Base-by-base conservation (phyloP, 345 rosid species). In the Moricandia moricandioides region DNA sequence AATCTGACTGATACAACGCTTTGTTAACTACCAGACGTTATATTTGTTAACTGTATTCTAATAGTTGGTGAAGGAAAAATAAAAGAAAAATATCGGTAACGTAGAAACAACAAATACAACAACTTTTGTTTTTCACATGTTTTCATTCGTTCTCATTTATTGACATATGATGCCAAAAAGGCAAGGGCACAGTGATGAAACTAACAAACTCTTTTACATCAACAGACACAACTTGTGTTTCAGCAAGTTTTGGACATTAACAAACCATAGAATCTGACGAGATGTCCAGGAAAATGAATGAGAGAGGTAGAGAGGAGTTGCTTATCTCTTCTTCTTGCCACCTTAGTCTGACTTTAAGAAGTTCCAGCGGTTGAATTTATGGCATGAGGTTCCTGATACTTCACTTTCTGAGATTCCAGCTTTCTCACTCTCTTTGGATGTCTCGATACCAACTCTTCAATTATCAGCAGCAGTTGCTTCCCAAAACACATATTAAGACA, bases 351-450 rank as follows among this genome's bases (percentile, higher is more conserved):
- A 82, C 82, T 92, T 89, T 63, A 79, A 55, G 79, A 74, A 73
- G 58, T 63, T 16, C 72, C 72, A 4, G 87, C 55, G 24, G 75
- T 67, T 68, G 88, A 78, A 8, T 91, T 66, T 24, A 93, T 83
- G n/a, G 88, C 82, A 65, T 73, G 81, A 27, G 89, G 67, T 81
- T 95, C 94, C 69, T 83, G 92, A 78, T 92, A 86, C 86, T 90
- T 92, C 6, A 78, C 84, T 82, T 96, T 84, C 66, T 88, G 75
- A 34, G 87, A 62, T 81, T 94, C 95, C 70, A 82, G 91, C 78
- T 92, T 89, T 86, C 89, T 92, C 35, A 83, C 83, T 83, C 96
- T 85, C 65, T 92, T 91, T 0, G 90, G 91, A 80, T 92, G 98
- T 72, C 89, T 85, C 1, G 94, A 94, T 63, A 92, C 94, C 87